Conservation (phyloP, 1,284 basidiomycete species). For the Phellinidium pouzarii region DNA sequence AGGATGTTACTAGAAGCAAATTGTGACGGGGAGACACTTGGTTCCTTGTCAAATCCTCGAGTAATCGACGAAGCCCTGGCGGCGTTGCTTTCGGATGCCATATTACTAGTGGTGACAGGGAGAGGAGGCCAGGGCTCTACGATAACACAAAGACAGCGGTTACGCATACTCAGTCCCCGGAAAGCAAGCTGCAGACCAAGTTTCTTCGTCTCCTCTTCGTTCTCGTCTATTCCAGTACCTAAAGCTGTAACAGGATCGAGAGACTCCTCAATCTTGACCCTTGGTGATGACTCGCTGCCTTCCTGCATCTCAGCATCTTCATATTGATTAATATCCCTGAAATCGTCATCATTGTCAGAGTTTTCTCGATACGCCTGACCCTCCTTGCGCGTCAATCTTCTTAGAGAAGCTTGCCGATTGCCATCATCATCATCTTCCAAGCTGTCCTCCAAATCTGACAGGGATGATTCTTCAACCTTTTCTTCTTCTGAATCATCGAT, state of each 20-base stretch:
- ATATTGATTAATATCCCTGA: slow-evolving; percentile 8
- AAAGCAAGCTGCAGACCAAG: slow-evolving; percentile 58
- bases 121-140: slow-evolving; percentile 65
- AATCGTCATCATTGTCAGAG: slow-evolving; percentile 22
- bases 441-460: slow-evolving; percentile 22
- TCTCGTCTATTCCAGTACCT: slow-evolving; percentile 25
- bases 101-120: slow-evolving; percentile 20
- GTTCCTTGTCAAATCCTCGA: slow-evolving; percentile 14
- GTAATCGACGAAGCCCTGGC: slow-evolving; percentile 6
- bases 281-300: slow-evolving; percentile 12
- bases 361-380: slow-evolving; percentile 23
- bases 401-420: slow-evolving; percentile 18
- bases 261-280: slow-evolving; percentile 17
- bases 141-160: slow-evolving; percentile 67
- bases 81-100: slow-evolving; percentile 30
- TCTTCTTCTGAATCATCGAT: slow-evolving; percentile 8
- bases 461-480: slow-evolving; percentile 3
- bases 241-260: neutral
- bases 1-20: slow-evolving; percentile 22
- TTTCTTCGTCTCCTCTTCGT: slow-evolving; percentile 62
- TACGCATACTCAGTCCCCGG: slow-evolving; percentile 58
- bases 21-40: slow-evolving; percentile 28
- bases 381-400: slow-evolving; percentile 21
- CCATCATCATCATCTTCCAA: slow-evolving; percentile 16
- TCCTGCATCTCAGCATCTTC: slow-evolving; percentile 10